A percentile compares a stretch with the other conserved stretches of the same genome.
phyloP scores from a whole-genome alignment of 768 basidiomycete species.

The Fistulinella prunicolor region DNA sequence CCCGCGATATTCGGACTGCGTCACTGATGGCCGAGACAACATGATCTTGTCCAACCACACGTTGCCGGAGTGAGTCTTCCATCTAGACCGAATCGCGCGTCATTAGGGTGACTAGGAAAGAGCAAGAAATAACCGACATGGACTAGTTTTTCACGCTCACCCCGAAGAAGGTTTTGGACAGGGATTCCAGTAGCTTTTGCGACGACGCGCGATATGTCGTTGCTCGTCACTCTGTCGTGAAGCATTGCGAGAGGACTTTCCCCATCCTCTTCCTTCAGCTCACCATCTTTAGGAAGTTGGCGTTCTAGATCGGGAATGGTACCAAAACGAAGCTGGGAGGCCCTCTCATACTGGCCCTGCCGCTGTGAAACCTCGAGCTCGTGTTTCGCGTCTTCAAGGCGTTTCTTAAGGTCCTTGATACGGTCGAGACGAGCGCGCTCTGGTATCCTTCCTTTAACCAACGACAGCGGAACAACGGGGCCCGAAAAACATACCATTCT shows the following conservation, averaged over 20 bases:
- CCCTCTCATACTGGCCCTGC: constrained; percentile 81
- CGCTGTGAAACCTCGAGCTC: constrained; percentile 87
- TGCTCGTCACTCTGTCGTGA: constrained; percentile 84
- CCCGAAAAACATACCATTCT: constrained; percentile 46
- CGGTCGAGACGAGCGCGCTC: constrained; percentile 68
- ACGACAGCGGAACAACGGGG: background rate
- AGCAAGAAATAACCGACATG: constrained; percentile 51
- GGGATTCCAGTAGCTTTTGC: constrained; percentile 90
- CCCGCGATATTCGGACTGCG: constrained; percentile 89
- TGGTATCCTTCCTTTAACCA: constrained; percentile 16
- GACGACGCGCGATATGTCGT: constrained; percentile 85
- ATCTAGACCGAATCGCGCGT: constrained; percentile 48
- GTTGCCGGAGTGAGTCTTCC: constrained; percentile 71
- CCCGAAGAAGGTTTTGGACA: constrained; percentile 82
- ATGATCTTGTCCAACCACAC: constrained; percentile 90
- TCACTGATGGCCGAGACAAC: constrained; percentile 84
- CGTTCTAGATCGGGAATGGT: constrained; percentile 79
- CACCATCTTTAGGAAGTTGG: constrained; percentile 58
- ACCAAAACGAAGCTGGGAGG: constrained; percentile 78
- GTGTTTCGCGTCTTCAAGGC: constrained; percentile 78
- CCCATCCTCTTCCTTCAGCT: constrained; percentile 42
- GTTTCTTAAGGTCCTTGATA: constrained; percentile 69
- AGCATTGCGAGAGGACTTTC: constrained; percentile 57
- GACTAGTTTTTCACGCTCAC: constrained; percentile 85
- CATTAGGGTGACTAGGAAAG: background rate